These are phyloP conservation scores for Dicorynia guianensis DNA, from an alignment of 306 rosid genomes.

Conservation along the genomic window DNA sequence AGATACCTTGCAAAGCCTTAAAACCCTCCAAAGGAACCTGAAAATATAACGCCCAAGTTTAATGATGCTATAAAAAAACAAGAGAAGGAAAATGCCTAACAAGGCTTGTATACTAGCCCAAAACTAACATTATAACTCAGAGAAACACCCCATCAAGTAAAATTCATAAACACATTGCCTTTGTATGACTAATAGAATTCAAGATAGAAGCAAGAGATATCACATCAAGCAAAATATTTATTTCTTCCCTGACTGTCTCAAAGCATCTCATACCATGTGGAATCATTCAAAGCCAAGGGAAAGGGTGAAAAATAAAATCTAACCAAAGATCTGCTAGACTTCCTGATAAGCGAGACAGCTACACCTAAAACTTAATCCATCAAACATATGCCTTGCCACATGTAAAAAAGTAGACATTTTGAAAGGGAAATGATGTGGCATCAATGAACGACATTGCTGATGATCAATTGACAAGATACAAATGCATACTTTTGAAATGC, in stretches of 20 bases:
- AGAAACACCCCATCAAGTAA: neutral
- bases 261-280: slow-evolving; percentile 6
- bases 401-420: neutral
- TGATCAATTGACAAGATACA: slow-evolving; percentile 1
- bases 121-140: neutral
- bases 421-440: neutral
- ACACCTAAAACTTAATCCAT: slow-evolving; percentile 4
- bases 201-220: neutral
- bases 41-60: slow-evolving; percentile 29
- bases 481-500: neutral
- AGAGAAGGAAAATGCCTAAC: slow-evolving; percentile 7
- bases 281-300: neutral
- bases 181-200: neutral
- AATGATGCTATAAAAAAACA: slow-evolving; percentile 1
- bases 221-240: slow-evolving; percentile 10
- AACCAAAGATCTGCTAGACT: neutral
- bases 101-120: neutral
- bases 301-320: neutral
- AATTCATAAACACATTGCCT: neutral
- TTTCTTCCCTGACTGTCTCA: slow-evolving; percentile 6
- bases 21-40: slow-evolving; percentile 99
- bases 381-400: slow-evolving; percentile 10
- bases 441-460: neutral
- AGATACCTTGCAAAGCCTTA: slow-evolving; percentile 97
- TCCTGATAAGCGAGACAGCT: neutral